Evolutionary conservation across 2,329 filamentous ascomycete genomes (phyloP).

Genomic region (Pseudocercospora fuligena): DNA sequence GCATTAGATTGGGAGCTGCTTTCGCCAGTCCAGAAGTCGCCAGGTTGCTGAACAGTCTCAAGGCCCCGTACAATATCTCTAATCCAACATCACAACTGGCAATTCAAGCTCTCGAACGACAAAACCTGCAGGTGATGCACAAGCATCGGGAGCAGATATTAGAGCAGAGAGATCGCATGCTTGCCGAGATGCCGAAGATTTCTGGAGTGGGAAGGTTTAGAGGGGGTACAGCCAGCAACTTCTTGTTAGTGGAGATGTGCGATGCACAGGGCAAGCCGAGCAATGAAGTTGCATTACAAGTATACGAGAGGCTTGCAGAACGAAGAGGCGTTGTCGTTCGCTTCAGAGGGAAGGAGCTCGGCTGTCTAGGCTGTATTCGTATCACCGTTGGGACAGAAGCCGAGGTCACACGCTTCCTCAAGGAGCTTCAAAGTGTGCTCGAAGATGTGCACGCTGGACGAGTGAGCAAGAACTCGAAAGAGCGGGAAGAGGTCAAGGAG

Average conservation of each 20-base stretch:
- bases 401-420: slow-evolving; percentile 80
- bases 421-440: slow-evolving; percentile 64
- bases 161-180: slow-evolving; percentile 74
- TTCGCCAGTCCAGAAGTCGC: slow-evolving; percentile 80
- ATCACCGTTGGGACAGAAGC: slow-evolving; percentile 90
- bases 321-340: slow-evolving; percentile 87
- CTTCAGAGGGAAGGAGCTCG: slow-evolving; percentile 90
- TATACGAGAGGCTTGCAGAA: slow-evolving; percentile 86
- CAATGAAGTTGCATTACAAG: slow-evolving; percentile 75
- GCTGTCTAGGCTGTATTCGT: slow-evolving; percentile 84
- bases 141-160: slow-evolving; percentile 72
- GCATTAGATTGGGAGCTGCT: slow-evolving; percentile 85
- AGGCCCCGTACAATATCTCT: slow-evolving; percentile 95
- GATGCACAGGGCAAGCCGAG: slow-evolving; percentile 73
- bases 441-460: slow-evolving; percentile 52
- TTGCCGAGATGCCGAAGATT: slow-evolving; percentile 74
- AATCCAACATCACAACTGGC: slow-evolving; percentile 85
- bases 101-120: slow-evolving; percentile 67
- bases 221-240: slow-evolving; percentile 84
- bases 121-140: slow-evolving; percentile 75
- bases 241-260: slow-evolving; percentile 87
- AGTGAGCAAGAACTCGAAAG: slow-evolving; percentile 34
- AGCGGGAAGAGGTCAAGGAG: slow-evolving; percentile 52
- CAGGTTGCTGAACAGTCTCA: slow-evolving; percentile 82
- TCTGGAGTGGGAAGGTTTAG: slow-evolving; percentile 78